phyloP scores from a whole-genome alignment of 805 yeast species.

The Ogataea methanolica region DNA sequence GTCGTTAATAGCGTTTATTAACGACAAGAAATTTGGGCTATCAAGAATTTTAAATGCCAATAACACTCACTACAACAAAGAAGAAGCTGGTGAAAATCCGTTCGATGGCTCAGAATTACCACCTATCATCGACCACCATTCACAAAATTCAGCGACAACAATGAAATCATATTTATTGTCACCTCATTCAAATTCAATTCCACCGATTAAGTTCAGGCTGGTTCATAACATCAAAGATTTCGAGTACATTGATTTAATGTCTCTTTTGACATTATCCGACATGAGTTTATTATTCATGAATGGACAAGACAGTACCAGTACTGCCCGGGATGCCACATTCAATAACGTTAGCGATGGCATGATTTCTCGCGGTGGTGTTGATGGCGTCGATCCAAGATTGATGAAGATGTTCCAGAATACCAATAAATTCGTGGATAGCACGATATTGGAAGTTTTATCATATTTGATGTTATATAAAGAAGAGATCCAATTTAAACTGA shows the following conservation, averaged over 20 bases:
- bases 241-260: slow-evolving; percentile 32
- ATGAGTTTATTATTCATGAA: slow-evolving; percentile 5
- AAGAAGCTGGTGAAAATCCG: slow-evolving; percentile 19
- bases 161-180: background rate
- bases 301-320: background rate
- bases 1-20: slow-evolving; percentile 58
- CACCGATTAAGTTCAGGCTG: slow-evolving; percentile 37
- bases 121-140: slow-evolving; percentile 8
- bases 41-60: slow-evolving; percentile 11
- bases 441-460: slow-evolving; percentile 26
- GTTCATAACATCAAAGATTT: slow-evolving; percentile 43
- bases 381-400: slow-evolving; percentile 8
- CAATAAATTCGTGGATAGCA: slow-evolving; percentile 26
- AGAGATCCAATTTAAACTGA: slow-evolving; percentile 27
- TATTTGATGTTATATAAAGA: slow-evolving; percentile 28
- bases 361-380: too few relatives aligned
- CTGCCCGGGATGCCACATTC: too few relatives aligned
- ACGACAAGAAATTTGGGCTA: slow-evolving; percentile 36
- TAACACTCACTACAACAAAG: background rate
- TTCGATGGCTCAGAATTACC: slow-evolving; percentile 26
- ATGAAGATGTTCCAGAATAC: slow-evolving; percentile 23
- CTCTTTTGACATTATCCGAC: slow-evolving; percentile 19
- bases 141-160: slow-evolving; percentile 5
- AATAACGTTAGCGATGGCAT: too few relatives aligned
- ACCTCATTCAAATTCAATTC: slow-evolving; percentile 22